phyloP scores from a whole-genome alignment of 129 eudicot genomes.

The Helianthus annuus region DNA sequence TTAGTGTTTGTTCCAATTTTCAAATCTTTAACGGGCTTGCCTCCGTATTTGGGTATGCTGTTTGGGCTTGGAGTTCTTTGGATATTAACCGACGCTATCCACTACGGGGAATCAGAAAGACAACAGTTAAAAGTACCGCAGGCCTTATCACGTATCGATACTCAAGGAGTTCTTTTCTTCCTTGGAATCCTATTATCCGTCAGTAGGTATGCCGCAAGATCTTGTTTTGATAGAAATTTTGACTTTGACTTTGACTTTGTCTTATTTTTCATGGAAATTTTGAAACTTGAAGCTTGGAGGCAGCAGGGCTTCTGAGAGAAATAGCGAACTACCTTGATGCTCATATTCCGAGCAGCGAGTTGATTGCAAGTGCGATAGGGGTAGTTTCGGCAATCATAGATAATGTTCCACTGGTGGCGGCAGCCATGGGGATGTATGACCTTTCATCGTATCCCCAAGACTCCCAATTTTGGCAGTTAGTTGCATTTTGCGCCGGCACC shows the following conservation, averaged over 20 bases:
- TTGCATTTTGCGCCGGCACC: conserved; percentile 94
- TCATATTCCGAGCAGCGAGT: conserved; percentile 64
- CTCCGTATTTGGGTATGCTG: conserved; percentile 94
- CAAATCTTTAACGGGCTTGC: conserved; percentile 88
- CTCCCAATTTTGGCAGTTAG: conserved; percentile 90
- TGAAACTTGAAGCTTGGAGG: conserved; percentile 63
- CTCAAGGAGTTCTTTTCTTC: conserved; percentile 96
- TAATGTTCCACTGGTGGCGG: conserved; percentile 98
- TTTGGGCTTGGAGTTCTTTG: conserved; percentile 98
- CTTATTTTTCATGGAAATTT: background rate
- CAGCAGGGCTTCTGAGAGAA: conserved; percentile 93
- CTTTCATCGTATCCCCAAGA: conserved; percentile 84
- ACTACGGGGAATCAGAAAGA: conserved; percentile 91
- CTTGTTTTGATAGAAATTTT: conserved; percentile 1
- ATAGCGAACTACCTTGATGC: conserved; percentile 95
- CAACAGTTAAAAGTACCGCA: conserved; percentile 92
- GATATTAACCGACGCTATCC: conserved; percentile 95
- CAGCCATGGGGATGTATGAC: conserved; percentile 98
- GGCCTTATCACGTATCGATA: conserved; percentile 94
- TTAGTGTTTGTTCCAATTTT: conserved; percentile 87
- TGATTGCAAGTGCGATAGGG: conserved; percentile 96
- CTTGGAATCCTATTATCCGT: conserved; percentile 96
- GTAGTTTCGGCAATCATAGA: conserved; percentile 89
- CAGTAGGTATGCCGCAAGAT: conserved; percentile 64
- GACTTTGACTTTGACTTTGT: background rate